These are phyloP conservation scores for Gelatoporia subvermispora DNA, from an alignment of 768 basidiomycete genomes.

Conservation along the genomic window DNA sequence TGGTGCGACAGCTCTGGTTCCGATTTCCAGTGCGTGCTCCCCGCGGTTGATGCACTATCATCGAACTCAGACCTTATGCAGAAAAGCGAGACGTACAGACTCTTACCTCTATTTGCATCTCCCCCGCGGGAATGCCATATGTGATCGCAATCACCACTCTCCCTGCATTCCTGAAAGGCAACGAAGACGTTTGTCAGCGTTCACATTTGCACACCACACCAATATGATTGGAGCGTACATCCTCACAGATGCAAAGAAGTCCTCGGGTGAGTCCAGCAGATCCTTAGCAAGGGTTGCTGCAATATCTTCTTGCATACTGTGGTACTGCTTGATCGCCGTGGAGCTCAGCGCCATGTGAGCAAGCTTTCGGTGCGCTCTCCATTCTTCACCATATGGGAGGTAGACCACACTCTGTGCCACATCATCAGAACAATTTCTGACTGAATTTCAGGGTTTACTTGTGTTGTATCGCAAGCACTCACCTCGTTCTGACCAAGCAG, in stretches of 20 bases:
- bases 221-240: slow-evolving; percentile 1
- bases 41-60: slow-evolving; percentile 38
- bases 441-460: too few species aligned
- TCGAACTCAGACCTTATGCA: neutral
- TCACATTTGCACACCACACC: too few species aligned
- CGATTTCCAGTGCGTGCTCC: slow-evolving; percentile 29
- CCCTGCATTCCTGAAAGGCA: slow-evolving; percentile 2
- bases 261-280: slow-evolving; percentile 3
- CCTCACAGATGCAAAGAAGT: slow-evolving; percentile 7
- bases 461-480: too few species aligned
- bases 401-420: slow-evolving; percentile 18
- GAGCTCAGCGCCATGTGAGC: slow-evolving; percentile 26
- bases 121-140: slow-evolving; percentile 3
- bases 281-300: slow-evolving; percentile 11
- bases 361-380: slow-evolving; percentile 24
- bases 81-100: neutral
- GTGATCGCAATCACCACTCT: slow-evolving; percentile 7
- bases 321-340: slow-evolving; percentile 27
- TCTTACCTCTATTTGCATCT: slow-evolving; percentile 2
- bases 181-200: too few species aligned
- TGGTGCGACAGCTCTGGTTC: slow-evolving; percentile 29
- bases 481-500: slow-evolving; percentile 26
- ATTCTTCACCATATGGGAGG: slow-evolving; percentile 19
- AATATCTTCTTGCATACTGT: slow-evolving; percentile 24
- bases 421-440: neutral